Percentiles rank a stretch among this genome's conserved stretches.
Conservation (phyloP, 176 grass and related monocot species). For the Eragrostis nindensis region DNA sequence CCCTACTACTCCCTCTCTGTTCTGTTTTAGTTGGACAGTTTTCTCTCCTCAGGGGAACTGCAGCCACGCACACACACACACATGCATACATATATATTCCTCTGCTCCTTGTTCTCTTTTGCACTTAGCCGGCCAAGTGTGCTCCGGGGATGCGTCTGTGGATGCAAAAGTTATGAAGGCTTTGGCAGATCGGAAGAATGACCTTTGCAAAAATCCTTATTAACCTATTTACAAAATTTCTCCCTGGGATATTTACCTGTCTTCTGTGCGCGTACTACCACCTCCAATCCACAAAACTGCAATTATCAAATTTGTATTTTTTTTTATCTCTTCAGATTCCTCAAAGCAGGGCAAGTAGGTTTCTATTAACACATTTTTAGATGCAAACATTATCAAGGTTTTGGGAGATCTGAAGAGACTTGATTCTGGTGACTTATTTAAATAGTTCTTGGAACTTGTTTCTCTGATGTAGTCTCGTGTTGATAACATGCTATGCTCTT, state of each 20-base stretch:
- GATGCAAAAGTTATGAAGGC: slow-evolving; percentile 49
- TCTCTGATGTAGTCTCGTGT: no score
- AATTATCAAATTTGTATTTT: neutral
- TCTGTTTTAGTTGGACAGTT: neutral
- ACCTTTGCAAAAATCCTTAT: neutral
- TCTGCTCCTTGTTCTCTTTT: neutral
- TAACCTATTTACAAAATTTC: neutral
- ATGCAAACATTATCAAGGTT: no score
- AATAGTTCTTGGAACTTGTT: no score
- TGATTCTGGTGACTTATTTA: no score
- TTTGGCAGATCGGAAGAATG: slow-evolving; percentile 10
- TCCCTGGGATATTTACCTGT: neutral
- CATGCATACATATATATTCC: neutral
- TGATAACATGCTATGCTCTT: no score
- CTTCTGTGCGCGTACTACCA: neutral
- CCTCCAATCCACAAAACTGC: neutral
- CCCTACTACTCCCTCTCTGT: neutral
- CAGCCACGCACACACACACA: neutral
- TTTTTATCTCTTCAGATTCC: no score
- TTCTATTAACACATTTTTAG: no score
- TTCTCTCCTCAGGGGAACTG: neutral
- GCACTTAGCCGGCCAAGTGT: neutral
- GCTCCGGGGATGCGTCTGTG: slow-evolving; percentile 30
- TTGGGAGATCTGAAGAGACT: no score
- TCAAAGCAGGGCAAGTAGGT: no score